Evolutionary conservation across 2,329 filamentous ascomycete genomes (phyloP).

Genomic region (Cadophora sp.): DNA sequence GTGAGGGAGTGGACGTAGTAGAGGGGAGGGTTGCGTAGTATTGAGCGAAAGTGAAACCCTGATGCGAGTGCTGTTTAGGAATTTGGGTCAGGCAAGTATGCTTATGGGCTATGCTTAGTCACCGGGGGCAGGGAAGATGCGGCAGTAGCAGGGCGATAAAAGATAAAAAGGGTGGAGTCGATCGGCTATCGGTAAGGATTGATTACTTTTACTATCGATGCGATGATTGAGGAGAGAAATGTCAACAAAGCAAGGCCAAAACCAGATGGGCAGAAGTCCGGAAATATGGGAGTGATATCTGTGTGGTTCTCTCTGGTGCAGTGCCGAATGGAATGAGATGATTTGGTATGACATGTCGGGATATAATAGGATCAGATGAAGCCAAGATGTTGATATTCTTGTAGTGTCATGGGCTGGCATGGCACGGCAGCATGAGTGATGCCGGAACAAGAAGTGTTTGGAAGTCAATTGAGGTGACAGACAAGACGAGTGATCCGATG

Average conservation of each 20-base stretch:
- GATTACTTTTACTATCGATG: too few relatives aligned
- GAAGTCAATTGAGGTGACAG: conserved; percentile 1
- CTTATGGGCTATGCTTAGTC: too few relatives aligned
- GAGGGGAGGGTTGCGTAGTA: neutral
- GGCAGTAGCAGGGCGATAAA: too few relatives aligned
- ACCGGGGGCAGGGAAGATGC: conserved; percentile 1
- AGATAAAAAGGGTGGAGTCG: neutral
- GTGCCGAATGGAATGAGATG: too few relatives aligned
- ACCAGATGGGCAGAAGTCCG: neutral
- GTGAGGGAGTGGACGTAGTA: neutral
- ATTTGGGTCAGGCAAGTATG: neutral
- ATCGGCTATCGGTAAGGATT: neutral
- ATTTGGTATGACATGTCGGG: too few relatives aligned
- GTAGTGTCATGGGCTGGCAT: too few relatives aligned
- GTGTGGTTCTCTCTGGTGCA: neutral
- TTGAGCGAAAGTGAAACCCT: neutral
- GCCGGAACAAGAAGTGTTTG: conserved; percentile 14
- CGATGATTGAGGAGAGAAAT: neutral
- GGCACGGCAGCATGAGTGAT: neutral
- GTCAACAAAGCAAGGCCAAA: neutral
- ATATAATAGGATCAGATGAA: neutral
- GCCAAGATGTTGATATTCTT: neutral
- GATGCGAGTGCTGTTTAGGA: neutral
- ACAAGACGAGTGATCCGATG: neutral
- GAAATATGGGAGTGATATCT: neutral